Evolutionary conservation across 331 rosid genomes (phyloP), one percentile per base, ranked within the genome.

Genomic region (Spiraea crenata): DNA sequence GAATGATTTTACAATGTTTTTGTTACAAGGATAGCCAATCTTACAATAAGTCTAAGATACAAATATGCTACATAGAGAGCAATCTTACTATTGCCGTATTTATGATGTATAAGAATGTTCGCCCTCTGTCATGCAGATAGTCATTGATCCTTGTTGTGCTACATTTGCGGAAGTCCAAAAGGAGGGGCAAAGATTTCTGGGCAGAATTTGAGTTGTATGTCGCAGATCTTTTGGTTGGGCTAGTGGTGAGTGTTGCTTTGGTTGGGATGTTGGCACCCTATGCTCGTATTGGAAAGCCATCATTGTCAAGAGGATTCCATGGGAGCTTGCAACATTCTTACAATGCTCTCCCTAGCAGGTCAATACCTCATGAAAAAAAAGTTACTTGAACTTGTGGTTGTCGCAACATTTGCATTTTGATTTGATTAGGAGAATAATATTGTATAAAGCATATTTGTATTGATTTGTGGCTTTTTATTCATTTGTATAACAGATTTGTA

Each of bases 141-240:
- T 85, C 42, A 91, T 93, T 80, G 99, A 93, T 70, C 83, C 99
- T 61, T 89, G 92, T 81, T 93, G 99, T 81, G 97, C 99, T 57
- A 93, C 99, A 1, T 83, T 91, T 77, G 97, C 99, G 14, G 99
- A 93, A 84, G 84, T 87, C 71, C 95, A 89, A 81, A 87, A 91
- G n/a, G 82, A 87, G 99, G 74, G 99, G 99, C 77, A 91, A 93
- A 80, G 84, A 91, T 76, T 93, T 93, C 60, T 93, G 99, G 99
- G 82, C 95, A 45, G 99, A 93, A 57, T 91, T 91, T 82, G 99
- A 93, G 89, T 76, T 93, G 86, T 91, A 91, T n/a, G 90, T 90
- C 54, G 97, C 99, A 16, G 99, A 93, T 82, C 83, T 91, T 68
- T 81, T 93, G 84, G 99, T 93, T 70, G 99, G 96, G 51, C 72